Evolutionary conservation across 1,284 basidiomycete species (phyloP), one percentile per base, ranked within the genome.

Genomic region (Mycosarcoma maydis): DNA sequence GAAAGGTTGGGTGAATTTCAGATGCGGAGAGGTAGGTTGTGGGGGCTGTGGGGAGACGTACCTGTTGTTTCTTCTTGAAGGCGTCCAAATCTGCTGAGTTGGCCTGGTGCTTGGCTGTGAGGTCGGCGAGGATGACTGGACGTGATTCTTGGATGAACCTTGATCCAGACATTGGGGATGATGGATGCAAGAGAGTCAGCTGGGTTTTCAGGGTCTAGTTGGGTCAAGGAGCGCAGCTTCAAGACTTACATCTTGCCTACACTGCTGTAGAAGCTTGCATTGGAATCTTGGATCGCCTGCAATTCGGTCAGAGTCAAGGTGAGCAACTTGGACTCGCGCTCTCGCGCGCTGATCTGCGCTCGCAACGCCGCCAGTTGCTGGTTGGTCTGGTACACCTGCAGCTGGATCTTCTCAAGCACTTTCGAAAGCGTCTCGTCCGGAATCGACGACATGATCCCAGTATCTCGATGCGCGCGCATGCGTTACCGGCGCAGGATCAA

Each of bases 191-290:
- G n/a, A n/a, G n/a, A n/a, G n/a, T n/a, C n/a, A n/a, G n/a, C n/a
- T n/a, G n/a, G n/a, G n/a, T n/a, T n/a, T n/a, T n/a, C n/a, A n/a
- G n/a, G n/a, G n/a, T n/a, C n/a, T n/a, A n/a, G n/a, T n/a, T n/a
- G n/a, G n/a, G n/a, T n/a, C n/a, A n/a, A n/a, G n/a, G n/a, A n/a
- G n/a, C n/a, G n/a, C n/a, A n/a, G n/a, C n/a, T n/a, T n/a, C n/a
- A n/a, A n/a, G 6, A 47, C 62, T 14, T 59, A 69, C 67, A 70
- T 65, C 43, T 65, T 64, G 11, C 67, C 67, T 10, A 70, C 56
- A 24, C 36, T 43, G 3, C 45, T 37, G 34, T 70, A 70, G 36
- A 65, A 70, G 8, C 56, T 48, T 1, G 60, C 56, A 3, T 49
- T 13, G 5, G 52, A 26, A 33, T 69, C 55, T 22, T 55, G 22